phyloP scores from a whole-genome alignment of 1,284 basidiomycete genomes.

The Takashimella koratensis region DNA sequence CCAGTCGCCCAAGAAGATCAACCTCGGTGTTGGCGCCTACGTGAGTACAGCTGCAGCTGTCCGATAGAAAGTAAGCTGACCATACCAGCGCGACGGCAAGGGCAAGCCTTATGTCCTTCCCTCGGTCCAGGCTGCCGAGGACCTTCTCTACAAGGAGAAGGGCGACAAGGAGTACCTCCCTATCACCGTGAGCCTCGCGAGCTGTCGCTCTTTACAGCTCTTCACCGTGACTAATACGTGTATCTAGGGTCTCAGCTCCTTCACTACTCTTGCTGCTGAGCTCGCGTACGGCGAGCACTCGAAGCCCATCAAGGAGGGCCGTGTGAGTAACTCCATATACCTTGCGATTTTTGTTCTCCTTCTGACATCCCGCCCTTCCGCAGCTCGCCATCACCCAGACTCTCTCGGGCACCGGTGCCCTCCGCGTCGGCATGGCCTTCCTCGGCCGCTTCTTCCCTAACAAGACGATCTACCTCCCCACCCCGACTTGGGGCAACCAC shows the following conservation, averaged over 20 bases:
- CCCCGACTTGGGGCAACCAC: slow-evolving; percentile 98
- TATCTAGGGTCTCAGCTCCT: slow-evolving; percentile 67
- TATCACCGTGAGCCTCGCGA: slow-evolving; percentile 59
- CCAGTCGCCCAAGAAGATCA: slow-evolving; percentile 87
- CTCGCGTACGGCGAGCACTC: slow-evolving; percentile 89
- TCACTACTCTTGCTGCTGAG: slow-evolving; percentile 83
- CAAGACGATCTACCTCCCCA: slow-evolving; percentile 89
- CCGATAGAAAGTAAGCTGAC: slow-evolving; percentile 3
- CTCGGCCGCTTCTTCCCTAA: slow-evolving; percentile 79
- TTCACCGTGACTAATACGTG: too few species aligned
- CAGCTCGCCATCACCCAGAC: slow-evolving; percentile 91
- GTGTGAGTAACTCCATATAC: slow-evolving; percentile 57
- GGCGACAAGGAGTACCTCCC: slow-evolving; percentile 98
- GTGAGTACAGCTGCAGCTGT: slow-evolving; percentile 18
- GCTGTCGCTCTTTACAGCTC: not conserved
- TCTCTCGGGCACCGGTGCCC: slow-evolving; percentile 96
- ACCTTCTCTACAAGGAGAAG: slow-evolving; percentile 59
- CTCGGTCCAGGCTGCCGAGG: slow-evolving; percentile 76
- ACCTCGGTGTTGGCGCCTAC: slow-evolving; percentile 79
- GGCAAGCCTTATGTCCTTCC: slow-evolving; percentile 94
- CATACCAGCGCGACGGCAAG: slow-evolving; percentile 75
- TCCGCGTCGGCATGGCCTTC: slow-evolving; percentile 94
- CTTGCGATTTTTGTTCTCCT: slow-evolving; percentile 1
- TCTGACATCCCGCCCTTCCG: slow-evolving; percentile 5
- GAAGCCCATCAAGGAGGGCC: slow-evolving; percentile 65